Evolutionary conservation across 257 asterid genomes (phyloP).

Genomic region (Ehretia macrophylla): DNA sequence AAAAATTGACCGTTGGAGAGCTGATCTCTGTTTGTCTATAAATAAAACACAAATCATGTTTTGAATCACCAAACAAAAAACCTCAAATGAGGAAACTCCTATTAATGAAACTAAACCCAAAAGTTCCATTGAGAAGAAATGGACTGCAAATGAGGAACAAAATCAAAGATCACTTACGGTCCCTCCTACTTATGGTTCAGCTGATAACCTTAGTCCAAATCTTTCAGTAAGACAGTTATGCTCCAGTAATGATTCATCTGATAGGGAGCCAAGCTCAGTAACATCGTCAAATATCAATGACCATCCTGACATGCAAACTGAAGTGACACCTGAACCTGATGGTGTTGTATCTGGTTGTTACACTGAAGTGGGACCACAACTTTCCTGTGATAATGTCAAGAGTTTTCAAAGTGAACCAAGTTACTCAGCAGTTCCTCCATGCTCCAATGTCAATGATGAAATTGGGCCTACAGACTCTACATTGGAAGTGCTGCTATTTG

Average conservation of each 20-base stretch:
- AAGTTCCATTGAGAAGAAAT: slow-evolving; percentile 14
- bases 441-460: slow-evolving; percentile 14
- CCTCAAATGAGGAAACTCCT: slow-evolving; percentile 5
- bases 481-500: slow-evolving; percentile 1
- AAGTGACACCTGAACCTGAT: slow-evolving; percentile 11
- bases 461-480: slow-evolving; percentile 9
- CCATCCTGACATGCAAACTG: slow-evolving; percentile 7
- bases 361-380: slow-evolving; percentile 15
- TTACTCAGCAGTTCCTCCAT: slow-evolving; percentile 14
- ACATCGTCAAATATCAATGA: slow-evolving; percentile 16
- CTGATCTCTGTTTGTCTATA: no score
- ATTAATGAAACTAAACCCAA: slow-evolving; percentile 11
- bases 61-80: no score
- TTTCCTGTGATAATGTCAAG: slow-evolving; percentile 4
- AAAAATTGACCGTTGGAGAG: no score
- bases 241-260: slow-evolving; percentile 17
- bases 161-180: slow-evolving; percentile 4
- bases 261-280: slow-evolving; percentile 12
- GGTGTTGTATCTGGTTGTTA: slow-evolving; percentile 2
- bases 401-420: slow-evolving; percentile 11
- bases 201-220: slow-evolving; percentile 17
- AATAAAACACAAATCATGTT: no score
- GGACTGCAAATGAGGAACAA: slow-evolving; percentile 12
- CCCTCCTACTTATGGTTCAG: slow-evolving; percentile 22
- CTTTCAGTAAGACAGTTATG: slow-evolving; percentile 18